Base-by-base conservation (phyloP, 139 green algal genomes). In the Coelastrella sp. region DNA sequence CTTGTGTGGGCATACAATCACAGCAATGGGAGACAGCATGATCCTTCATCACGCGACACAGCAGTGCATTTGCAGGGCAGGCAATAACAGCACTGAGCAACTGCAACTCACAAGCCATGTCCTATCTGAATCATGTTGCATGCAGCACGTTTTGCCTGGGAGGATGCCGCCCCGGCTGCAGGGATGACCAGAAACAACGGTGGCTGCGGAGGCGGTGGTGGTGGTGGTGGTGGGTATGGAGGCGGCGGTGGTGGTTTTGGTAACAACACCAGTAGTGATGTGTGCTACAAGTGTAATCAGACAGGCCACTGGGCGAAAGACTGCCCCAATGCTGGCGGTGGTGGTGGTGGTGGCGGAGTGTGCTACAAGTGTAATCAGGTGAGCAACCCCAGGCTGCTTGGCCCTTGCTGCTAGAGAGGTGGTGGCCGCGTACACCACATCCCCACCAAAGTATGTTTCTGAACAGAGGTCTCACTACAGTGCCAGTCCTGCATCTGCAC, bases 251-350 rank as follows among this genome's bases (percentile, higher is more conserved):
- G 70, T 78, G 70, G 17, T 78, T 14, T 14, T 17, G 63, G 63
- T 17, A 17, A 17, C 15, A 17, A 17, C 63, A 72, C 0, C 63
- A 72, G 63, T 1, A 8, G 19, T 35, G 74, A 58, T 57, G 74
- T 58, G 24, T 80, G 74, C 25, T 80, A 59, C 74, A 80, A 80
- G 74, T 80, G 74, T 24, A 80, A 80, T 19, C 74, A 80, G 74
- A 80, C 74, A n/a, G 74, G 74, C 25, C 74, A 80, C 74, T 80
- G 74, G 74, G 74, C 74, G 8, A 80, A 17, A 10, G 25, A 80
- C 6, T 80, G 74, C 25, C 74, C 74, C 20, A 80, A 80, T 60
- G 9, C 74, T 59, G 24, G 74, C 9, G 25, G 8, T 57, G 25
- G 10, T 6, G 24, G 74, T 19, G 25, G 25, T 57, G 25, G 74